Percentiles rank a stretch among this genome's conserved stretches.
These are phyloP conservation scores for Ballota nigra DNA, from an alignment of 257 asterid species.

Conservation along the genomic window DNA sequence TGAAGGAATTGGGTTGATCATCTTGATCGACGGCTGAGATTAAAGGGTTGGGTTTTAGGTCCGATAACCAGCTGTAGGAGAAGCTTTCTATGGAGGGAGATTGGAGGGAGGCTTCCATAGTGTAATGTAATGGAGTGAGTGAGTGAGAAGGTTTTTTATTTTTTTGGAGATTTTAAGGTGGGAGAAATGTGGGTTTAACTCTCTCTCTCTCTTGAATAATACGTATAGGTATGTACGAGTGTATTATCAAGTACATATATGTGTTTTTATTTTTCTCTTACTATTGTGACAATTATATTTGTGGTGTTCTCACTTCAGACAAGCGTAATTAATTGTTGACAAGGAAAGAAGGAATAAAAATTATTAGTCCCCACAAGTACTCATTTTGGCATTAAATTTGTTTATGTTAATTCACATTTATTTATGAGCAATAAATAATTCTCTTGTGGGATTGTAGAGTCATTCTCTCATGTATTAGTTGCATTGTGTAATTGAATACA, in stretches of 20 bases:
- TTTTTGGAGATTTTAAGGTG: conserved; percentile 24
- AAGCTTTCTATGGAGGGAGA: conserved; percentile 71
- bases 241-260: conserved; percentile 15
- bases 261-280: conserved; percentile 7
- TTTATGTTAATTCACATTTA: not conserved
- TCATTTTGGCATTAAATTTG: conserved; percentile 21
- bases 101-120: conserved; percentile 49
- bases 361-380: conserved; percentile 45
- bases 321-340: conserved; percentile 42
- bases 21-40: conserved; percentile 28
- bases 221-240: not conserved
- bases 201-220: not conserved
- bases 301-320: conserved; percentile 48
- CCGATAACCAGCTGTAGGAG: conserved; percentile 65
- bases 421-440: not conserved
- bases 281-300: conserved; percentile 32
- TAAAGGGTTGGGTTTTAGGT: conserved; percentile 29
- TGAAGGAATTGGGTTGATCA: conserved; percentile 57
- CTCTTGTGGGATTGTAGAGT: not conserved
- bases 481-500: too few species aligned
- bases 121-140: not conserved
- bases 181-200: not conserved
- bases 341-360: conserved; percentile 38
- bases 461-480: too few species aligned
- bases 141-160: not conserved